phyloP scores from a whole-genome alignment of 2,329 filamentous ascomycete genomes.

The Ophiostoma sp. region DNA sequence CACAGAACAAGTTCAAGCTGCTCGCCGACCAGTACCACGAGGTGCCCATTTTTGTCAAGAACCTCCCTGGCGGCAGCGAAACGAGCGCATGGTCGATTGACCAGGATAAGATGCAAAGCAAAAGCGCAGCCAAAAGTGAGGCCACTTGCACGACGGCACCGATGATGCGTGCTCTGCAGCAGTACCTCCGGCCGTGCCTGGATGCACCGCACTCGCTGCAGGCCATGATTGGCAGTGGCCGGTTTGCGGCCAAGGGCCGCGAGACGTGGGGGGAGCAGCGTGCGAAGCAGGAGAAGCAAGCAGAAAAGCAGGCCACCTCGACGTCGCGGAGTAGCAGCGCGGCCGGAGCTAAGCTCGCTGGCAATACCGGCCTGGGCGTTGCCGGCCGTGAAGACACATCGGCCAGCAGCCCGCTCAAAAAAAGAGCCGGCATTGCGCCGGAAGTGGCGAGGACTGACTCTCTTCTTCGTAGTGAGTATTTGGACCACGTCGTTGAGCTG shows the following conservation, averaged over 20 bases:
- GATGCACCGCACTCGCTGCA: slow-evolving; percentile 42
- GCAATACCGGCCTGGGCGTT: not conserved
- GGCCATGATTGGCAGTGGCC: slow-evolving; percentile 43
- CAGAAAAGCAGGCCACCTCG: not conserved
- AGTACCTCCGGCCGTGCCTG: slow-evolving; percentile 43
- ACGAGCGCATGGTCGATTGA: slow-evolving; percentile 59
- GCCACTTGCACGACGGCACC: slow-evolving; percentile 42
- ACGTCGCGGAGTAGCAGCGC: not conserved
- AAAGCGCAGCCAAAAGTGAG: slow-evolving; percentile 32
- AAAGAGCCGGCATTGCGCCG: slow-evolving; percentile 1
- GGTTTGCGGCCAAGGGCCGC: slow-evolving; percentile 37
- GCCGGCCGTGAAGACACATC: not conserved
- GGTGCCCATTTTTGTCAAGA: slow-evolving; percentile 64
- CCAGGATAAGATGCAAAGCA: slow-evolving; percentile 28
- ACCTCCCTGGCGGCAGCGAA: slow-evolving; percentile 57
- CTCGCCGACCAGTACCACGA: slow-evolving; percentile 67
- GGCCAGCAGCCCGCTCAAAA: not conserved
- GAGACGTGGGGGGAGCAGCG: slow-evolving; percentile 20
- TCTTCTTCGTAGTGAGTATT: not conserved
- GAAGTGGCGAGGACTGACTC: not conserved
- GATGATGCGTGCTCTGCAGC: slow-evolving; percentile 49
- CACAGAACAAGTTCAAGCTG: slow-evolving; percentile 57
- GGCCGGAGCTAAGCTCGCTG: not conserved
- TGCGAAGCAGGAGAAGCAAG: slow-evolving; percentile 12
- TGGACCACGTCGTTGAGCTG: slow-evolving; percentile 21